Conservation (phyloP, 2,329 filamentous ascomycete species). For the Colletotrichum scovillei region DNA sequence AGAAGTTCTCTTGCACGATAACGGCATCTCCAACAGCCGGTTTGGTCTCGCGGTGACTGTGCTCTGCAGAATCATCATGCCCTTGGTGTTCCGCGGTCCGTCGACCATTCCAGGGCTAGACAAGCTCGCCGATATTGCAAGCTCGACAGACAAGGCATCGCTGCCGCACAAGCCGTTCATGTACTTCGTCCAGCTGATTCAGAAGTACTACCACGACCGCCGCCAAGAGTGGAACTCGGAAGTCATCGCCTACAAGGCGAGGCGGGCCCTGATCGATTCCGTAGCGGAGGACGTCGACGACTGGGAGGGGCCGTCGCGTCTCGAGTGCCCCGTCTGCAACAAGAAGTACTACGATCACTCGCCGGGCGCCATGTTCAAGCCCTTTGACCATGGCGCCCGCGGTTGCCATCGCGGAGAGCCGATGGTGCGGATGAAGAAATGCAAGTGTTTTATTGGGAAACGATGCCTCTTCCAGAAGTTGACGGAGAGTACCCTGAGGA, state of each 20-base stretch:
- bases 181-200: not conserved
- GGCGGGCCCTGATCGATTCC: conserved; percentile 8
- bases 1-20: conserved; percentile 22
- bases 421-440: conserved; percentile 9
- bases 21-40: conserved; percentile 16
- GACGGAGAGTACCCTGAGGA: not conserved
- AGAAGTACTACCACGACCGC: conserved; percentile 14
- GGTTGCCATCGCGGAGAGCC: conserved; percentile 17
- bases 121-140: conserved; percentile 1
- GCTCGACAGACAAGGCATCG: not conserved
- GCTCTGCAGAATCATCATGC: conserved; percentile 12
- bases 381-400: not conserved
- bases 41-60: conserved; percentile 5
- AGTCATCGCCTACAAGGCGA: conserved; percentile 16
- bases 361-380: not conserved
- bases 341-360: conserved; percentile 7
- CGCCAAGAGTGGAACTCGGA: conserved; percentile 10
- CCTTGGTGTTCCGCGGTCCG: conserved; percentile 3
- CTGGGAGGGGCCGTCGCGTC: not conserved
- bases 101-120: conserved; percentile 1
- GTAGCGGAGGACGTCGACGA: not conserved
- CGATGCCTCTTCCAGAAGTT: conserved; percentile 27
- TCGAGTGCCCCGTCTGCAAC: conserved; percentile 8
- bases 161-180: not conserved
- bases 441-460: conserved; percentile 19